Base-by-base conservation (phyloP, 2,329 filamentous ascomycete species). In the Sporothrix luriei region DNA sequence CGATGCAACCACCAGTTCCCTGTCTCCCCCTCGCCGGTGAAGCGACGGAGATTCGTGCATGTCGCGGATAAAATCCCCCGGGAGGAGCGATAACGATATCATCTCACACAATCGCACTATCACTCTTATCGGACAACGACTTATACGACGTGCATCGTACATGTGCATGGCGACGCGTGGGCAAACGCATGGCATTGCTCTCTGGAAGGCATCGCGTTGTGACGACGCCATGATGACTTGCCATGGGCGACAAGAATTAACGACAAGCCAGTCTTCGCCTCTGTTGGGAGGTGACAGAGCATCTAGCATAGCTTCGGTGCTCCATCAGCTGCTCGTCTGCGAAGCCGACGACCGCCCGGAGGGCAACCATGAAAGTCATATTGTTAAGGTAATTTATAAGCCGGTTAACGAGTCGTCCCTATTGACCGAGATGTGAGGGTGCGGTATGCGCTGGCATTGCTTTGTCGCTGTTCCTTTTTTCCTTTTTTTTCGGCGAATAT, bases 51-150 rank as follows among this genome's bases (percentile, higher is more conserved):
- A 52, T 51, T 49, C 62, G 46, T 49, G 24, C 43, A 49, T 33
- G 33, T 51, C 46, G 46, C 46, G 62, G 62, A 65, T 65, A 65
- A 65, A 33, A 46, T 13, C n/a, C 55, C 46, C 62, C 19, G 14
- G 46, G 24, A 48, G 43, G n/a, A 46, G 48, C 14, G 57, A 62
- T 62, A 65, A 55, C 19, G 43, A 51, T 49, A 64, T 49, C 46
- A 49, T 16, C 40, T 65, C 48, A 10, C 19, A 21, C 48, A 13
- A 43, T 43, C 43, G n/a, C 55, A 13, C 29, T 59, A 54, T 54
- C 21, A 29, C 49, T 52, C 11, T 21, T 52, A 57, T 57, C 54
- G 55, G 29, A 40, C 29, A 62, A 62, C 57, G 57, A 61, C 57
- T 46, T 46, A 46, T 9, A 24, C 19, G n/a, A 13, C 7, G n/a